Base-by-base conservation (phyloP, 768 basidiomycete species). In the Trametes coccinea region DNA sequence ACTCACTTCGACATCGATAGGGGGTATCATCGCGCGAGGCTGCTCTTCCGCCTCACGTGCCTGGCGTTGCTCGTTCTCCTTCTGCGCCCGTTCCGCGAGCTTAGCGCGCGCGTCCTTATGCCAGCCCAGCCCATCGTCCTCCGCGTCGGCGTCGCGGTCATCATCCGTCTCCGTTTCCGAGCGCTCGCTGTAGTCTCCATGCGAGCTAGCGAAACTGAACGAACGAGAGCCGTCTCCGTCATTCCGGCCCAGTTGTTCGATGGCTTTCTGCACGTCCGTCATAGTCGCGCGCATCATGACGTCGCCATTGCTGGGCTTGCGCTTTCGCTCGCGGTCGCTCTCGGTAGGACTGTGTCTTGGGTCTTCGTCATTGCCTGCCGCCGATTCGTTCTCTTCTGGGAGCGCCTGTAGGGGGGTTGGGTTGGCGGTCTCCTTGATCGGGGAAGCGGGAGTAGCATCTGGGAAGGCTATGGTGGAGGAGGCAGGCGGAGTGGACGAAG, bases 231-330 rank as follows among this genome's bases (percentile, higher is more conserved):
- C 86, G 59, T 88, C 85, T 14, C 77, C 76, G 67, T 71, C 73
- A 10, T 82, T 82, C 47, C 80, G 77, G 7, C 88, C 90, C 29
- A 94, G 86, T 67, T 94, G 91, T 62, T 95, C 91, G 67, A 95
- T 94, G 17, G 93, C 93, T 65, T 91, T 78, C 73, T 96, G 91
- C 5, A 96, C 91, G 59, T 95, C 93, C 2, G 89, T 93, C 81
- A 95, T 82, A 2, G 93, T 96, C 1, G 88, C 91, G 41, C 84
- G 84, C 90, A 96, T 93, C 90, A 96, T 93, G 59, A 90, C 83
- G 62, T 84, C 84, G 13, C 76, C 81, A 17, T 56, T 53, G 44
- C 62, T 64, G 34, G 58, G 58, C 43, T 47, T 64, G 11, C 62
- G 58, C 39, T 59, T 51, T 9, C 58, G 47, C 82, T 67, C 64